Conservation (phyloP, 2,329 filamentous ascomycete genomes). For the Lachnellula occidentalis region DNA sequence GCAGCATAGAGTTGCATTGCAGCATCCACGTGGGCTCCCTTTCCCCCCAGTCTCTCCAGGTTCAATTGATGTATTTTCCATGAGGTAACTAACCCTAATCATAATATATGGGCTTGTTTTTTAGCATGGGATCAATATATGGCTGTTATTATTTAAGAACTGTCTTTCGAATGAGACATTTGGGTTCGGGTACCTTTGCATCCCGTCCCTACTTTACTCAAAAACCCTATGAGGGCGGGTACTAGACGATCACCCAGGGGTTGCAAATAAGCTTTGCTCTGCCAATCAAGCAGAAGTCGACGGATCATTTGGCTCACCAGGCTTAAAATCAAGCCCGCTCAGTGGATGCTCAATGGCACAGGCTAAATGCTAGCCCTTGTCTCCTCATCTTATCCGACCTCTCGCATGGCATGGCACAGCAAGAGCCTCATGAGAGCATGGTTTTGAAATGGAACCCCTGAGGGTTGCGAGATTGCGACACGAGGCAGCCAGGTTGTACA, state of each 20-base stretch:
- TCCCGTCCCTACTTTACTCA: not conserved
- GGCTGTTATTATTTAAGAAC: no score
- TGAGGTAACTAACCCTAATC: not conserved
- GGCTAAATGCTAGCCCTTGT: not conserved
- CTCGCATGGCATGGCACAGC: not conserved
- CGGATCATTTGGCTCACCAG: not conserved
- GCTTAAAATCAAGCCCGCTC: not conserved
- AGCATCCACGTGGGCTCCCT: not conserved
- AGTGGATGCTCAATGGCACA: not conserved
- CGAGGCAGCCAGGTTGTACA: constrained; percentile 8
- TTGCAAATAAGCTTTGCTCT: not conserved
- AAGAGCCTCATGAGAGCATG: not conserved
- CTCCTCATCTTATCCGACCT: not conserved
- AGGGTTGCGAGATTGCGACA: constrained; percentile 11
- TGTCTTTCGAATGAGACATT: not conserved
- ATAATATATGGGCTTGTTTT: not conserved
- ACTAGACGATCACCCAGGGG: not conserved
- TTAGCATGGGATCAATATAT: not conserved
- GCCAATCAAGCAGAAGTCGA: not conserved
- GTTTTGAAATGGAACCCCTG: constrained; percentile 6
- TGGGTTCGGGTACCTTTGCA: not conserved
- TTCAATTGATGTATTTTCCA: constrained; percentile 8
- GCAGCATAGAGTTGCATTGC: not conserved
- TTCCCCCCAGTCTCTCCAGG: not conserved
- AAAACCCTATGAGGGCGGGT: not conserved